Evolutionary conservation across 345 rosid genomes (phyloP), one percentile per base, ranked within the genome.

Genomic region (Xanthoceras sorbifolium): DNA sequence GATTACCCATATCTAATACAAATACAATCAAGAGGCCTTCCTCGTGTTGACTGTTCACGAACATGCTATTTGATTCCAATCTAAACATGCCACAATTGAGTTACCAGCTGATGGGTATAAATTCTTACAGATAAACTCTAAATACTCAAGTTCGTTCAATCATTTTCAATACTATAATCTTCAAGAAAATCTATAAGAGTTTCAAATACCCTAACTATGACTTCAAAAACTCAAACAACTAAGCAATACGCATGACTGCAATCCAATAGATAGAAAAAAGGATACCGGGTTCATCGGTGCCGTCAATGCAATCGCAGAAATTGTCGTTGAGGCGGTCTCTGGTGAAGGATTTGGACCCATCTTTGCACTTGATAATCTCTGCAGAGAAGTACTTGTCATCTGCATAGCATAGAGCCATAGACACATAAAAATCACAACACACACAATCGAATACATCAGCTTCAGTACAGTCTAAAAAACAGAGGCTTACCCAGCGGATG

Each of bases 221-320:
- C 22, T 42, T 42, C 3, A 42, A 42, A 40, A 50, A 50, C 4
- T 12, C 17, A 4, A 17, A 50, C 0, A 50, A 9, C n/a, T 1
- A 36, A 32, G n/a, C 1, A 26, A 67, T 22, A n/a, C 0, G 18
- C 71, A 23, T 40, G 28, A 23, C 1, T 38, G 5, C 1, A 5
- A 10, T 18, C 32, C 7, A 62, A 28, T 42, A 6, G 22, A 34
- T 0, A 42, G n/a, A 1, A 62, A 57, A 34, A 71, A 18, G 6
- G 71, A 69, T 87, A 96, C 99, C 99, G 42, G 98, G 98, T 83
- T 93, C 99, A 71, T 93, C 98, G 23, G 97, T 96, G 40, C 99
- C 98, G 38, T 96, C 99, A 69, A 88, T 59, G 79, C 99, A 96
- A 71, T 96, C 99, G 70, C 99, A 96, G 86, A 87, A 96, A 80